Evolutionary conservation across 305 asterid species (phyloP).

Genomic region (Fraxinus ornus): DNA sequence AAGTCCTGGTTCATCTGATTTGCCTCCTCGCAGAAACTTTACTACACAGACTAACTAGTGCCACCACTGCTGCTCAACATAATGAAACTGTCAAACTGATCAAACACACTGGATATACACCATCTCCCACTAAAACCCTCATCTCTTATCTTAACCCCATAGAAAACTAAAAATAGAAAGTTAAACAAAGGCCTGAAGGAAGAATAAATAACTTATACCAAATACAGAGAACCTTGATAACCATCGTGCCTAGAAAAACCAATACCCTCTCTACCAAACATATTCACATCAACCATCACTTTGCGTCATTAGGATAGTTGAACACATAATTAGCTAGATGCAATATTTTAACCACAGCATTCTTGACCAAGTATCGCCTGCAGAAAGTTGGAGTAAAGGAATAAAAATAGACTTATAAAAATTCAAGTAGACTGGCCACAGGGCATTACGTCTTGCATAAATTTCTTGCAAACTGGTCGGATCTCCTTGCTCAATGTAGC

Average conservation of each 20-base stretch:
- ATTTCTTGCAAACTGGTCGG: conserved; percentile 92
- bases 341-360: conserved; percentile 40
- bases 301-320: conserved; percentile 22
- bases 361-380: conserved; percentile 35
- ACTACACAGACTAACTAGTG: conserved; percentile 28
- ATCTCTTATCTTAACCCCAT: neutral
- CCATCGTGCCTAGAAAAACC: conserved; percentile 24
- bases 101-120: neutral
- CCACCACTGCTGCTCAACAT: conserved; percentile 23
- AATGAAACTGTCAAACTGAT: neutral
- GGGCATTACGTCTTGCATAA: conserved; percentile 92
- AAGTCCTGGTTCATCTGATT: conserved; percentile 46
- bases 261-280: conserved; percentile 20
- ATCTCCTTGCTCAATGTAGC: conserved; percentile 94
- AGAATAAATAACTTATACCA: neutral
- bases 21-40: conserved; percentile 39
- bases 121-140: conserved; percentile 10
- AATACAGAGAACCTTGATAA: neutral
- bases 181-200: conserved; percentile 1
- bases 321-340: conserved; percentile 26
- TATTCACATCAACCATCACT: conserved; percentile 23
- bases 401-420: conserved; percentile 44
- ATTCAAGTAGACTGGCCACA: conserved; percentile 57
- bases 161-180: neutral
- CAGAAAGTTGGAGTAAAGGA: conserved; percentile 43